Conservation (phyloP, 1,139 yeast genomes). For the Zygoascus hellenicus region DNA sequence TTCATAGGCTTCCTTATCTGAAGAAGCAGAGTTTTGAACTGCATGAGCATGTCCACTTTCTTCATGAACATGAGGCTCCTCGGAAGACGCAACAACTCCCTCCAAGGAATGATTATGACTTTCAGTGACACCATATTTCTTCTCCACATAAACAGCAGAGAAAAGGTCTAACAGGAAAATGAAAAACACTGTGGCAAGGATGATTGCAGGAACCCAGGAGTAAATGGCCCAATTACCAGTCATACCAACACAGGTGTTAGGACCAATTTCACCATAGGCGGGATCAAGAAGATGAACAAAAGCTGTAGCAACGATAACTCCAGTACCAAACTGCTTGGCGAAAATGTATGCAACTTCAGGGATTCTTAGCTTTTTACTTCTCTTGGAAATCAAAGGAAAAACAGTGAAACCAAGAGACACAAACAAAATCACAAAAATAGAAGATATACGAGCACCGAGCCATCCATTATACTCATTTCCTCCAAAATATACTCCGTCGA, state of each 20-base stretch:
- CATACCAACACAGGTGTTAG: constrained; percentile 50
- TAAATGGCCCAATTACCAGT: constrained; percentile 34
- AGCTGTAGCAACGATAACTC: constrained; percentile 86
- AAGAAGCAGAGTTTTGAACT: not conserved
- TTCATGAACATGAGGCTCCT: constrained; percentile 38
- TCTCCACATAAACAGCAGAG: constrained; percentile 24
- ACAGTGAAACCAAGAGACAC: constrained; percentile 50
- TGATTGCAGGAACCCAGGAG: constrained; percentile 33
- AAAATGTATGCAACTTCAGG: constrained; percentile 58
- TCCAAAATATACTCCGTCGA: constrained; percentile 36
- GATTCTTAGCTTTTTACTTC: constrained; percentile 34
- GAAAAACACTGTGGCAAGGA: constrained; percentile 35
- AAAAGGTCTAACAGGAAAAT: constrained; percentile 34
- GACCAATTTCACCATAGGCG: constrained; percentile 52
- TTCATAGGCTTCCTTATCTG: constrained; percentile 39
- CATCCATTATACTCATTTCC: constrained; percentile 41
- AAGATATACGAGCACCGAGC: constrained; percentile 63
- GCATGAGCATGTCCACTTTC: constrained; percentile 7
- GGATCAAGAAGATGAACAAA: constrained; percentile 80
- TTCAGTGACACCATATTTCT: constrained; percentile 21
- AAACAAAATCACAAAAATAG: constrained; percentile 61
- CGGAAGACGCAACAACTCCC: constrained; percentile 25
- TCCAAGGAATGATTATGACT: constrained; percentile 41
- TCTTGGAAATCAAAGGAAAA: constrained; percentile 35
- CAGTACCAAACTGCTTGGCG: constrained; percentile 73